phyloP scores from a whole-genome alignment of 1,284 basidiomycete genomes.

The Trichosporon inkin region DNA sequence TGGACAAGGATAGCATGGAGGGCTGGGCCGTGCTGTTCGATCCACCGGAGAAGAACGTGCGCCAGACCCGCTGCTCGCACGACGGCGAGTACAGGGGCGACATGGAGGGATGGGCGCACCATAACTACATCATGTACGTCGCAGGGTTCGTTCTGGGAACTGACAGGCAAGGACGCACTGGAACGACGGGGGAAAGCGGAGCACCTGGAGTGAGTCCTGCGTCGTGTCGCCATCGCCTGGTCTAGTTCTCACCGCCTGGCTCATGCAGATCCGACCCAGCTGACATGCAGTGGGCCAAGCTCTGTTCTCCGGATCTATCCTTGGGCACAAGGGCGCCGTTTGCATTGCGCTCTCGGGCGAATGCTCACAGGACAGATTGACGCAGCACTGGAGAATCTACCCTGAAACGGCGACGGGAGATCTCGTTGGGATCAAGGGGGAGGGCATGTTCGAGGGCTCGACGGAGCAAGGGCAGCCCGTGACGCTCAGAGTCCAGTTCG shows the following conservation, averaged over 20 bases:
- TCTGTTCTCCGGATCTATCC: neutral
- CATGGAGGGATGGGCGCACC: neutral
- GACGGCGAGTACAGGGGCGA: neutral
- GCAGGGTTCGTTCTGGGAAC: neutral
- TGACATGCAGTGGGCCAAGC: conserved; percentile 2
- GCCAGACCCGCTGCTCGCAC: neutral
- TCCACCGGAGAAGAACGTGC: neutral
- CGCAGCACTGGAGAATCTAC: neutral
- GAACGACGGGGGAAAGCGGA: neutral
- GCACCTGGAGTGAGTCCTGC: neutral
- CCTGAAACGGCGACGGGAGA: neutral
- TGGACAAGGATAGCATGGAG: neutral
- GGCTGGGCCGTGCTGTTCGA: neutral
- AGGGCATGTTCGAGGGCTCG: neutral
- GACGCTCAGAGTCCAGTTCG: conserved; percentile 1
- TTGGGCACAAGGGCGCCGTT: neutral
- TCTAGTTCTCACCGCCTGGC: no score
- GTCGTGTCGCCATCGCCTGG: neutral
- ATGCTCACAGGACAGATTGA: neutral
- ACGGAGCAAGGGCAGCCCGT: conserved; percentile 1
- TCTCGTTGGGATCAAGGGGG: neutral
- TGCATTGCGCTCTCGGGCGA: neutral
- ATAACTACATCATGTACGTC: neutral
- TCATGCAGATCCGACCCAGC: neutral
- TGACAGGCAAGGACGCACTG: neutral